Conservation (phyloP, 345 rosid species). For the Lepidium didymum region DNA sequence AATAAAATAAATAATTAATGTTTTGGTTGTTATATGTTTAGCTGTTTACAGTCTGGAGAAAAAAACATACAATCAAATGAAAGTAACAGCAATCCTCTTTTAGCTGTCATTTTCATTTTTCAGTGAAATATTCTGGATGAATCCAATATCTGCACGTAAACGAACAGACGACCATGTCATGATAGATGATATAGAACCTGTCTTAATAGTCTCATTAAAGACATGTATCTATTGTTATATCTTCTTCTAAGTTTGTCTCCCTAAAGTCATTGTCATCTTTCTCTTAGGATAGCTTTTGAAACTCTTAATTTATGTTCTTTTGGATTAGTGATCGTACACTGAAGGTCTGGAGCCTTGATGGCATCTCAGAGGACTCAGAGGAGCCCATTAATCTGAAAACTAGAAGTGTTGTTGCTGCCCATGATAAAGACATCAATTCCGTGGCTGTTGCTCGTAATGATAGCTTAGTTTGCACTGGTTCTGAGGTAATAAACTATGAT, state of each 20-base stretch:
- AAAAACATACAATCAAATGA: neutral
- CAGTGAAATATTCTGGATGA: constrained; percentile 1
- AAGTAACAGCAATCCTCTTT: too few species aligned
- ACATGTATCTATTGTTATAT: constrained; percentile 2
- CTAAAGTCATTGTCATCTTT: neutral
- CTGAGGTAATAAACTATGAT: constrained; percentile 55
- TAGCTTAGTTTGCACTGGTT: constrained; percentile 84
- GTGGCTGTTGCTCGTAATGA: constrained; percentile 89
- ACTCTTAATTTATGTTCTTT: constrained; percentile 10
- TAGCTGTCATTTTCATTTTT: neutral
- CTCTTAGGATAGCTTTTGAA: neutral
- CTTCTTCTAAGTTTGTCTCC: neutral
- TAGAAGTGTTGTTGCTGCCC: constrained; percentile 91
- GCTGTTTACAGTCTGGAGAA: constrained; percentile 1
- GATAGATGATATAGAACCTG: constrained; percentile 7
- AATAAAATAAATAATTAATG: neutral
- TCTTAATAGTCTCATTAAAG: neutral
- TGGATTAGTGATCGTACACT: constrained; percentile 81
- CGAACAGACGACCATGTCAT: neutral
- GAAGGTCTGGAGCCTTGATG: constrained; percentile 86
- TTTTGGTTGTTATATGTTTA: neutral
- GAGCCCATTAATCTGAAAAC: constrained; percentile 66
- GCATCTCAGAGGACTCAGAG: constrained; percentile 45
- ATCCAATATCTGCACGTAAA: neutral
- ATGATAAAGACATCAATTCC: constrained; percentile 86